Evolutionary conservation across 2,329 filamentous ascomycete genomes (phyloP).

Genomic region (Monilinia vaccinii-corymbosi): DNA sequence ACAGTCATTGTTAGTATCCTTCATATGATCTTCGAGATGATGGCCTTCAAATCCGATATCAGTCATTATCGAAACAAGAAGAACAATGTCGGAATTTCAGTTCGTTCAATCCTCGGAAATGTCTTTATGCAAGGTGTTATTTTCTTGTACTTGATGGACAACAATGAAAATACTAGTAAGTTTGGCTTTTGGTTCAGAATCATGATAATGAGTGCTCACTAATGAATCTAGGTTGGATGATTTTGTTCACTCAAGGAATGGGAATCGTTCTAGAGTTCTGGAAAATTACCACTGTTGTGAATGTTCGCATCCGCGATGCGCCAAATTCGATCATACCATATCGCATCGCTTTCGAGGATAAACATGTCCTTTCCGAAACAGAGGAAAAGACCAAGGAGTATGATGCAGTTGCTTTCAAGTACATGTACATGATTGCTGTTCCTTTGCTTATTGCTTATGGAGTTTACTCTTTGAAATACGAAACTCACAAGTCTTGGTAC

Average conservation of each 20-base stretch:
- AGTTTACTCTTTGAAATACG: conserved; percentile 82
- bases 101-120: conserved; percentile 91
- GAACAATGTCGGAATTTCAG: conserved; percentile 92
- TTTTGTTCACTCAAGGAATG: conserved; percentile 73
- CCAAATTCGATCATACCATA: conserved; percentile 69
- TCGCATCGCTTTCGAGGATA: conserved; percentile 82
- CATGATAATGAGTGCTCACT: neutral
- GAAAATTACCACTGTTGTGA: conserved; percentile 94
- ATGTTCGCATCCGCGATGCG: conserved; percentile 68
- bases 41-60: conserved; percentile 97
- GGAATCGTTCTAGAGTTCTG: conserved; percentile 65
- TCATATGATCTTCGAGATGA: conserved; percentile 90
- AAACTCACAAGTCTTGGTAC: conserved; percentile 97
- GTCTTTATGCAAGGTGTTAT: conserved; percentile 96
- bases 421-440: conserved; percentile 87
- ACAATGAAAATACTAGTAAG: conserved; percentile 79
- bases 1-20: conserved; percentile 78
- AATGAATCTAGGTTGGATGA: conserved; percentile 69
- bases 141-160: conserved; percentile 94
- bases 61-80: conserved; percentile 99
- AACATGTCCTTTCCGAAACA: conserved; percentile 88
- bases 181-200: neutral
- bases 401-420: conserved; percentile 94
- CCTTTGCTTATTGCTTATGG: conserved; percentile 86
- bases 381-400: conserved; percentile 99